A percentile compares a stretch with the other conserved stretches of the same genome.
phyloP scores from a whole-genome alignment of 1,139 yeast species.

The Scheffersomyces segobiensis region DNA sequence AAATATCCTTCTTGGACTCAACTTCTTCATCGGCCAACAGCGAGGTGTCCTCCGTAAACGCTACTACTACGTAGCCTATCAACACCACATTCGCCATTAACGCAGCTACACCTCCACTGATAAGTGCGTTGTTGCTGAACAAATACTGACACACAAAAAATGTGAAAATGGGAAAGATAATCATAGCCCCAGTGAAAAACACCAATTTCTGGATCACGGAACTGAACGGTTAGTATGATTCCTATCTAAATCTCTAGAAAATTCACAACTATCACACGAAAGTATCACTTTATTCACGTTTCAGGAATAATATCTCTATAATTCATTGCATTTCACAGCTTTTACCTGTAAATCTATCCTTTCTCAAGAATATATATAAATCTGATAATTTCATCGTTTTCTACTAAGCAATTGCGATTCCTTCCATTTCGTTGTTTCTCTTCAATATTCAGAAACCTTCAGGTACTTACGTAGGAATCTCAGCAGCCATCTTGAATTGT shows the following conservation, averaged over 20 bases:
- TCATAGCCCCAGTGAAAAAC: constrained; percentile 88
- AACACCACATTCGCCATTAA: constrained; percentile 82
- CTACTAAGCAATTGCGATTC: not conserved
- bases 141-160: constrained; percentile 67
- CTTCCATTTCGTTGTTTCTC: not conserved
- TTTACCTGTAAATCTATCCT: not conserved
- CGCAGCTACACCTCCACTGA: constrained; percentile 92
- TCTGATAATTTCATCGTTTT: no score
- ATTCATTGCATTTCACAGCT: not conserved
- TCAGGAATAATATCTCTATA: not conserved
- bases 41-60: constrained; percentile 77
- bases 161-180: constrained; percentile 68
- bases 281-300: not conserved
- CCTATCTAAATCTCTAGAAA: not conserved
- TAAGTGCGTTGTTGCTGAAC: constrained; percentile 56
- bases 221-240: constrained; percentile 30
- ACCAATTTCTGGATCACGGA: constrained; percentile 71
- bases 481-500: constrained; percentile 31
- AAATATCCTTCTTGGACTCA: constrained; percentile 23
- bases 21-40: constrained; percentile 32
- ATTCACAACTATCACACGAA: not conserved
- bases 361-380: not conserved
- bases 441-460: not conserved
- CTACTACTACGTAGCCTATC: constrained; percentile 81
- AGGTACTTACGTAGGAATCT: constrained; percentile 58